These are phyloP conservation scores for Lumnitzera littorea DNA, from an alignment of 345 rosid species.

Conservation along the genomic window DNA sequence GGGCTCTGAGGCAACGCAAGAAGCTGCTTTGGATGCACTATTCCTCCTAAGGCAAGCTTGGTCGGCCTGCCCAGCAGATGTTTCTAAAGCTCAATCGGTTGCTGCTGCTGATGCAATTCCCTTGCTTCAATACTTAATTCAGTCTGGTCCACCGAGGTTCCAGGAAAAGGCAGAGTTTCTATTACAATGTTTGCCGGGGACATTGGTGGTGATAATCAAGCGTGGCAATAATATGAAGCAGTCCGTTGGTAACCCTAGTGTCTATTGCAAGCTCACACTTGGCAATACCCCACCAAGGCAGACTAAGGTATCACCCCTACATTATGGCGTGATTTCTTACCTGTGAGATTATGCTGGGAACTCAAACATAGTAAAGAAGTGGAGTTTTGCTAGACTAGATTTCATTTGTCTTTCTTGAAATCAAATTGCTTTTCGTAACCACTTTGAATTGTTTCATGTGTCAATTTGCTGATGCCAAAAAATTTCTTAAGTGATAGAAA, in stretches of 20 bases:
- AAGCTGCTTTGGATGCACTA: slow-evolving; percentile 95
- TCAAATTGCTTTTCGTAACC: no score
- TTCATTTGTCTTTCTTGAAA: no score
- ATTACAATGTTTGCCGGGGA: slow-evolving; percentile 97
- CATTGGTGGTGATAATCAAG: slow-evolving; percentile 80
- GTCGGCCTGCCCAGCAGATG: slow-evolving; percentile 98
- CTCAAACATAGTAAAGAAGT: no score
- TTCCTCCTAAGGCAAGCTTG: slow-evolving; percentile 99
- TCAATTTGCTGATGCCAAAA: no score
- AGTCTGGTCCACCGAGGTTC: slow-evolving; percentile 99
- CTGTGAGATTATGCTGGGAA: no score
- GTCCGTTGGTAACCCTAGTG: slow-evolving; percentile 98
- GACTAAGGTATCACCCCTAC: slow-evolving; percentile 48
- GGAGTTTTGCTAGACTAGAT: no score
- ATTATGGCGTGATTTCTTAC: not conserved
- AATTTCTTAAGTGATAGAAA: no score
- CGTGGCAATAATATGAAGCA: slow-evolving; percentile 99
- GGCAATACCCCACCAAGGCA: slow-evolving; percentile 84
- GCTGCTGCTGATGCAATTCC: slow-evolving; percentile 99
- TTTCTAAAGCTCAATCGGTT: slow-evolving; percentile 90
- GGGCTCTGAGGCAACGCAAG: slow-evolving; percentile 96
- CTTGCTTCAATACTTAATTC: slow-evolving; percentile 86
- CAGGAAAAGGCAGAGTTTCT: slow-evolving; percentile 98
- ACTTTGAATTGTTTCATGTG: no score
- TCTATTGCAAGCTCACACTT: slow-evolving; percentile 83